These are phyloP conservation scores for Macrolepiota dolichaula DNA, from an alignment of 768 basidiomycete genomes.

Conservation along the genomic window DNA sequence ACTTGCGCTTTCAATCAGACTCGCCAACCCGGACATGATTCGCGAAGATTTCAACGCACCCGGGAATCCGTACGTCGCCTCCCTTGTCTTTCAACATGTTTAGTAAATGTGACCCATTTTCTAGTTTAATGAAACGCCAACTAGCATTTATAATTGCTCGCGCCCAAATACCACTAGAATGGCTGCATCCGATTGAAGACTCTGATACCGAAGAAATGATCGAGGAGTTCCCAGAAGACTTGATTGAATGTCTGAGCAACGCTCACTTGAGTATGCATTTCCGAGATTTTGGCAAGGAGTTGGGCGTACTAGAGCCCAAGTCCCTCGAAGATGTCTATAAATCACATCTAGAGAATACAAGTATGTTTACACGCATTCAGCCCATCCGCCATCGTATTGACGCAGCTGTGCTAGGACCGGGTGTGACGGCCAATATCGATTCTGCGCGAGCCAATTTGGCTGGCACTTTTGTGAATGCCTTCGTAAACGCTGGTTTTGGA, in stretches of 20 bases:
- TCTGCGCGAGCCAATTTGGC: constrained; percentile 94
- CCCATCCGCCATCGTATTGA: neutral
- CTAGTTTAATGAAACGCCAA: constrained; percentile 88
- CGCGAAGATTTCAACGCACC: constrained; percentile 87
- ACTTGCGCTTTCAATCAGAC: constrained; percentile 77
- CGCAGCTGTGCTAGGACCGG: constrained; percentile 43
- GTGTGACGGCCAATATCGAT: constrained; percentile 75
- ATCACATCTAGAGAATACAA: constrained; percentile 86
- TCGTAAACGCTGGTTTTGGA: constrained; percentile 97
- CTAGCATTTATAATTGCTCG: constrained; percentile 93
- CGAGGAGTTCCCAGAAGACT: constrained; percentile 73
- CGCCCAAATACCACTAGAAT: constrained; percentile 86
- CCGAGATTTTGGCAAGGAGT: constrained; percentile 89
- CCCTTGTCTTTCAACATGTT: neutral
- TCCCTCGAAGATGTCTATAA: constrained; percentile 97
- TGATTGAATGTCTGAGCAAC: constrained; percentile 85
- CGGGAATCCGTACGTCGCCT: constrained; percentile 71
- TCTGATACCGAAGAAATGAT: constrained; percentile 53
- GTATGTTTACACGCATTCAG: constrained; percentile 35
- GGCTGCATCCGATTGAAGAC: constrained; percentile 63
- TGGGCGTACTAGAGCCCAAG: constrained; percentile 87
- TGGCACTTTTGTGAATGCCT: constrained; percentile 97
- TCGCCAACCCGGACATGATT: constrained; percentile 78
- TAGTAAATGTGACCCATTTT: neutral
- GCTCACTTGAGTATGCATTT: constrained; percentile 80